Evolutionary conservation across 2,329 filamentous ascomycete genomes (phyloP), one percentile per base, ranked within the genome.

Genomic region (Thelonectria blattea): DNA sequence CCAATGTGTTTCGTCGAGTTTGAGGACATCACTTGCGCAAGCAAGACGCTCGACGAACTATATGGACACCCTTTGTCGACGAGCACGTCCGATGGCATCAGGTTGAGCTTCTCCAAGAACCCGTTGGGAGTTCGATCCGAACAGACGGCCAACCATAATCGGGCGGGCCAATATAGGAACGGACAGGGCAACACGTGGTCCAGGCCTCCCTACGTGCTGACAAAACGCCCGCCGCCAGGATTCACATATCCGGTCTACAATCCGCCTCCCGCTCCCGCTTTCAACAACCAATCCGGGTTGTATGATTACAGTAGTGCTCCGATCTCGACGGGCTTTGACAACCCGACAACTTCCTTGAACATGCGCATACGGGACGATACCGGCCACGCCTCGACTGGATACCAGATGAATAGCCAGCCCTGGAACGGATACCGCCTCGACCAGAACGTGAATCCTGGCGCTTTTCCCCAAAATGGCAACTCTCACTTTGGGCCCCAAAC

Each of bases 1-100:
- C 94, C 94, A 2, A 98, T 98, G 93, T 98, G 95, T 74, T 98
- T 98, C 75, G 95, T 99, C 39, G 95, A 99, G 76, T 99, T 98
- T 69, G 94, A 98, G 71, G 93, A 97, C 70, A 85, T 96, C 11
- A 91, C 91, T 1, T 94, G 92, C 71, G 94, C 95, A 1, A 97
- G 94, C 43, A 96, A 95, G 76, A 90, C 93, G 1, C 83, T 98
- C 3, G 88, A 93, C 65, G 92, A 97, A 58, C 83, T 98, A 1
- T 97, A 98, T 71, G 95, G 95, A 0, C 87, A 90, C 51, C 88
- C 86, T 50, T 83, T 98, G 32, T 92, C 93, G 73, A 97, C 97
- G 77, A 97, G 93, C 71, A 86, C 92, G 72, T 97, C 97, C 74
- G 94, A 94, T 7, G 95, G 95, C 34, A 97, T 99, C 70, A 89